A percentile compares a stretch with the other conserved stretches of the same genome.
These are phyloP conservation scores for Pythium periplocum DNA, from an alignment of 352 stramenopile genomes.

Conservation along the genomic window DNA sequence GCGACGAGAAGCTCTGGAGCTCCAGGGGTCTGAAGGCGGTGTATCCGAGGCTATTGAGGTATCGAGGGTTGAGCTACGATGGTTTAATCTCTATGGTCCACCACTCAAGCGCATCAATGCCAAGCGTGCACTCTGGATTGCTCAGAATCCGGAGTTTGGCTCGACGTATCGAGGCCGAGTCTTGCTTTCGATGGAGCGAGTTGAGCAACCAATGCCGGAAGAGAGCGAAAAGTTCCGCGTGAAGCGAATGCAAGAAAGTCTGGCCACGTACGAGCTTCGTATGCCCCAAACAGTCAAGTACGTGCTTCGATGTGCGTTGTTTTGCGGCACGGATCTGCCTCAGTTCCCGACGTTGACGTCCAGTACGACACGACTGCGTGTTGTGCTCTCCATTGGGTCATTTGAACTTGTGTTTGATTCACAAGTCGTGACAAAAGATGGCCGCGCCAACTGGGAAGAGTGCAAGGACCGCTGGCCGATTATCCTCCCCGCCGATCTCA, in stretches of 20 bases:
- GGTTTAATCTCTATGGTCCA: slow-evolving; percentile 87
- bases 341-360: slow-evolving; percentile 11
- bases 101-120: slow-evolving; percentile 48
- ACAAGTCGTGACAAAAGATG: slow-evolving; percentile 38
- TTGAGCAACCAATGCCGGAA: slow-evolving; percentile 29
- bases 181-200: slow-evolving; percentile 68
- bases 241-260: slow-evolving; percentile 34
- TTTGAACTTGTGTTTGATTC: slow-evolving; percentile 49
- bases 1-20: slow-evolving; percentile 1
- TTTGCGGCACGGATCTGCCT: slow-evolving; percentile 52
- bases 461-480: slow-evolving; percentile 45
- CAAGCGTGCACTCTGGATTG: slow-evolving; percentile 43
- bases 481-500: slow-evolving; percentile 56
- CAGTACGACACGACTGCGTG: slow-evolving; percentile 30
- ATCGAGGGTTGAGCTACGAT: slow-evolving; percentile 36
- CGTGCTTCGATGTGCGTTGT: slow-evolving; percentile 51
- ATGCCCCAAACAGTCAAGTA: slow-evolving; percentile 59
- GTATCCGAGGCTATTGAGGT: not conserved
- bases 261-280: slow-evolving; percentile 10
- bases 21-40: not conserved
- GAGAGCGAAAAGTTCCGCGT: slow-evolving; percentile 58
- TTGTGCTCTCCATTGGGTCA: slow-evolving; percentile 38
- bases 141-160: slow-evolving; percentile 55
- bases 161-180: slow-evolving; percentile 81
- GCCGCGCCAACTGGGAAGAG: slow-evolving; percentile 40